Evolutionary conservation across 1,284 basidiomycete species (phyloP).

Genomic region (Cryptococcus neoformans): DNA sequence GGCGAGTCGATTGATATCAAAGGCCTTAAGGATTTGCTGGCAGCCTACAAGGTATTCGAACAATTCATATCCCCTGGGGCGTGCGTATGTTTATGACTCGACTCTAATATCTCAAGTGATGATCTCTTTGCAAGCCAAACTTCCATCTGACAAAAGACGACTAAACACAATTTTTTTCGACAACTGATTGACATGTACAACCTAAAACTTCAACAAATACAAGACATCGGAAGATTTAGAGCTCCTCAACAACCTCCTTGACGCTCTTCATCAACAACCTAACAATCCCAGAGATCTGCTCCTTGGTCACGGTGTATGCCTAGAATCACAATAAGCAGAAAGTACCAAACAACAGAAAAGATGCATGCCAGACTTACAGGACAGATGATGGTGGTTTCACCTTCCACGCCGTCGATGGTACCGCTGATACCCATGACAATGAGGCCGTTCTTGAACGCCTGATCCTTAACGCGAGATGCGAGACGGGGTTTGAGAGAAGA

Average conservation of each 20-base stretch:
- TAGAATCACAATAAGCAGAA: not conserved
- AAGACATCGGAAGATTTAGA: not conserved
- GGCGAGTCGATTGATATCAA: too few species aligned
- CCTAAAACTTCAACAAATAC: not conserved
- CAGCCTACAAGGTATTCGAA: too few species aligned
- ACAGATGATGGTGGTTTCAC: conserved; percentile 26
- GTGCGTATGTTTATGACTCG: too few species aligned
- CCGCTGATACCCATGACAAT: conserved; percentile 23
- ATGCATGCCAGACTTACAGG: conserved; percentile 13
- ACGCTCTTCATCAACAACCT: conserved; percentile 51
- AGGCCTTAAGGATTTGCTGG: too few species aligned
- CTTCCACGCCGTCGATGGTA: conserved; percentile 25
- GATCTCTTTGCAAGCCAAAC: too few species aligned
- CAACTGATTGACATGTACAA: not conserved
- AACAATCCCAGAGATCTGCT: conserved; percentile 23
- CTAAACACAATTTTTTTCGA: too few species aligned
- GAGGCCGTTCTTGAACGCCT: conserved; percentile 26
- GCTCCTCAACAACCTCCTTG: conserved; percentile 4
- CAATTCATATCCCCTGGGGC: too few species aligned
- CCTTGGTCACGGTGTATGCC: conserved; percentile 25
- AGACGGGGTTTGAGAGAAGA: conserved; percentile 20
- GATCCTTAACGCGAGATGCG: conserved; percentile 25
- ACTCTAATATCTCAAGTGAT: too few species aligned
- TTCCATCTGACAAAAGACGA: too few species aligned
- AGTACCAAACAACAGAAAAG: too few species aligned